Evolutionary conservation across 257 asterid species (phyloP).

Genomic region (Solanum virginianum): DNA sequence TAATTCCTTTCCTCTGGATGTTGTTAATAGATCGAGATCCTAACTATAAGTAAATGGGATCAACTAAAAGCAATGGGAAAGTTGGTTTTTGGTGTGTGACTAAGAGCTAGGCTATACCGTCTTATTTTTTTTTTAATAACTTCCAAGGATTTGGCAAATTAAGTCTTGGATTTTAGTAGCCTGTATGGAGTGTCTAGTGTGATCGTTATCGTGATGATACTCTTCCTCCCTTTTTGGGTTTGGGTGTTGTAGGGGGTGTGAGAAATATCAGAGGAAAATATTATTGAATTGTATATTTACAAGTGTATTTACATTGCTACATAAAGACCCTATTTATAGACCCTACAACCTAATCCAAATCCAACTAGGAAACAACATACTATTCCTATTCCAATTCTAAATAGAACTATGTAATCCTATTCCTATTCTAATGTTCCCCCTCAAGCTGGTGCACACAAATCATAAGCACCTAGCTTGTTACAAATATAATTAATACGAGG

Average conservation of each 20-base stretch:
- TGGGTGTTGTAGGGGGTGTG: background rate
- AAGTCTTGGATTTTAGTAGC: background rate
- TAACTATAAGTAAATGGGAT: background rate
- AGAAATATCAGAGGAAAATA: too few relatives aligned
- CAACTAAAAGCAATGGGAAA: background rate
- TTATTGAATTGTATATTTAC: too few relatives aligned
- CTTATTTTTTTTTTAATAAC: background rate
- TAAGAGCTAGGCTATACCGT: background rate
- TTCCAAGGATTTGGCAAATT: background rate
- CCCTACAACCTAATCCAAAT: too few relatives aligned
- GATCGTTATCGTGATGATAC: background rate
- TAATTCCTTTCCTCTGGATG: background rate
- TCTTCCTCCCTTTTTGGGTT: background rate
- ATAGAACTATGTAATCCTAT: too few relatives aligned
- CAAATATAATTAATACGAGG: too few relatives aligned
- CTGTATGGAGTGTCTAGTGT: background rate
- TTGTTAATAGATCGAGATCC: background rate
- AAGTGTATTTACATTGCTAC: too few relatives aligned
- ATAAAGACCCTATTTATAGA: too few relatives aligned
- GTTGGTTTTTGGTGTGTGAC: background rate
- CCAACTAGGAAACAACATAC: too few relatives aligned
- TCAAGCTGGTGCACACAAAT: too few relatives aligned
- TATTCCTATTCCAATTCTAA: too few relatives aligned
- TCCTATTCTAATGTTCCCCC: too few relatives aligned
- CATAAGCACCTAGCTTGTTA: too few relatives aligned